Conservation (phyloP, 2,329 filamentous ascomycete species). For the Aspergillus fijiensis region DNA sequence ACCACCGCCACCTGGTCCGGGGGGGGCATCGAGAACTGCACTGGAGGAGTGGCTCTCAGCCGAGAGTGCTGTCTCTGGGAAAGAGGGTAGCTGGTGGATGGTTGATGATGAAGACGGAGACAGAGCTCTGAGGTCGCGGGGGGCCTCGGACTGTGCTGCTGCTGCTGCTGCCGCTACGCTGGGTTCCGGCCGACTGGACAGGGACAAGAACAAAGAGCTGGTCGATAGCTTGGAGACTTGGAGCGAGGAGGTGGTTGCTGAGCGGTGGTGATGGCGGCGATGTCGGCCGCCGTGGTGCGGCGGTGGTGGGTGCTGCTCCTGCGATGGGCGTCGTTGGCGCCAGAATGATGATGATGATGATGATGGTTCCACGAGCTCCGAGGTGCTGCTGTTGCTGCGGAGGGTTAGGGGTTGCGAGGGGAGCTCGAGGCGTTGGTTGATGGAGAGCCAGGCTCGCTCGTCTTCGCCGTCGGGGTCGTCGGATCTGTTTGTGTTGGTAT, state of each 20-base stretch:
- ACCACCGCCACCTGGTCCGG: neutral
- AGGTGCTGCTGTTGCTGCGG: slow-evolving; percentile 12
- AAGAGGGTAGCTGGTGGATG: neutral
- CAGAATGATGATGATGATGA: neutral
- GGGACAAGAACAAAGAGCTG: neutral
- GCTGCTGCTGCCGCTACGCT: neutral
- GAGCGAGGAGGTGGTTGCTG: slow-evolving; percentile 33
- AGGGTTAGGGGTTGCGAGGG: slow-evolving; percentile 32
- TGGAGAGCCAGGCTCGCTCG: slow-evolving; percentile 39
- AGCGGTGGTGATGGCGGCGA: slow-evolving; percentile 33
- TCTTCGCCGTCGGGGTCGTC: slow-evolving; percentile 28
- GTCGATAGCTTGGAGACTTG: slow-evolving; percentile 16
- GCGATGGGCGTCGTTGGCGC: neutral
- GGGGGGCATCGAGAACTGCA: neutral
- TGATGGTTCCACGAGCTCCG: slow-evolving; percentile 11
- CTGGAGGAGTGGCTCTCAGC: neutral
- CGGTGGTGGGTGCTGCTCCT: neutral
- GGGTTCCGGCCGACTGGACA: neutral
- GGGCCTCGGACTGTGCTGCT: neutral
- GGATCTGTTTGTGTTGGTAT: slow-evolving; percentile 13
- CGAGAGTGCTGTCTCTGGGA: neutral
- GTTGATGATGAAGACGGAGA: neutral
- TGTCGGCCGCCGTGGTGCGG: neutral
- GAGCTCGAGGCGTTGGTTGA: slow-evolving; percentile 40
- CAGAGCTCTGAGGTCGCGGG: neutral